Evolutionary conservation across 2,329 filamentous ascomycete species (phyloP).

Genomic region (Penicillium sp.): DNA sequence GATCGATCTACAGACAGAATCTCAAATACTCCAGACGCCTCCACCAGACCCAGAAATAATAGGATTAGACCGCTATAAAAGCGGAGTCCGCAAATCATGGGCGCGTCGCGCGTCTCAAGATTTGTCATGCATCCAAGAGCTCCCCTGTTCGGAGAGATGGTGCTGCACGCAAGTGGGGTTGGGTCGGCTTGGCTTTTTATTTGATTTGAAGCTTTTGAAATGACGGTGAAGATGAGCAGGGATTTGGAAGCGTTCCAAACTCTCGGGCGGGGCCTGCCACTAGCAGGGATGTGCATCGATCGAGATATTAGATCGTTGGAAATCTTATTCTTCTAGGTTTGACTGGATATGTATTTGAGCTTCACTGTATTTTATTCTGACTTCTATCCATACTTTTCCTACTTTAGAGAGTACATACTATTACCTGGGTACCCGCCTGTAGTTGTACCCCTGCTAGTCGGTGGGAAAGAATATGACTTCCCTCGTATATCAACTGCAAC

Average conservation of each 20-base stretch:
- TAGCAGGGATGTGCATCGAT: constrained; percentile 18
- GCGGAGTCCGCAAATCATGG: constrained; percentile 5
- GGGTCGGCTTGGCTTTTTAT: no score
- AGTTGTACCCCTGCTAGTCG: no score
- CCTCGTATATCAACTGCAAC: no score
- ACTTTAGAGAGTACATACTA: no score
- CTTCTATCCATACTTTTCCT: no score
- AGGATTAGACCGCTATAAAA: not conserved
- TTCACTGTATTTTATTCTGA: no score
- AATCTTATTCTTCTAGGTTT: not conserved
- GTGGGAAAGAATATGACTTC: no score
- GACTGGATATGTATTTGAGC: no score
- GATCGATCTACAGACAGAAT: not conserved
- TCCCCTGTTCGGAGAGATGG: constrained; percentile 7
- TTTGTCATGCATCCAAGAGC: constrained; percentile 16
- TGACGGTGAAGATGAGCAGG: not conserved
- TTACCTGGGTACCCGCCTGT: no score
- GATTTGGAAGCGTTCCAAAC: not conserved
- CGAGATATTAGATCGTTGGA: constrained; percentile 10
- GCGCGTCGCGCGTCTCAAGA: constrained; percentile 13
- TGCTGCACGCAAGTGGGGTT: not conserved
- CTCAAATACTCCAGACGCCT: not conserved
- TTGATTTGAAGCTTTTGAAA: not conserved
- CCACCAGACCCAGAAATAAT: not conserved
- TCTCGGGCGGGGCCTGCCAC: constrained; percentile 5